Evolutionary conservation across 371 early-diverging fungal species (phyloP), one percentile per base, ranked within the genome.

Genomic region (Dichotomocladium elegans): DNA sequence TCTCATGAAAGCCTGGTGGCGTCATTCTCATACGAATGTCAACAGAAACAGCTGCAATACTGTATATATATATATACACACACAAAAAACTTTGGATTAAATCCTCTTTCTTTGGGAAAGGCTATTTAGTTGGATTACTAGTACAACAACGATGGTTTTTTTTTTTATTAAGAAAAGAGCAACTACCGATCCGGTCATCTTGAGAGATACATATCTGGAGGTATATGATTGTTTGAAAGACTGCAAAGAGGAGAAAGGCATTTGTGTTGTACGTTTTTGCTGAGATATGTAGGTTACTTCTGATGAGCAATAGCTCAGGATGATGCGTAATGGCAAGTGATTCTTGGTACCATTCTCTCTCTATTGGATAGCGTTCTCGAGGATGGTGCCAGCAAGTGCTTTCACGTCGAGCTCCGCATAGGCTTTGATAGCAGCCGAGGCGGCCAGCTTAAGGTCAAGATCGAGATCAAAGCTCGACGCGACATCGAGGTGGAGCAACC

Each of bases 381-480:
- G 27, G 19, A 57, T 31, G 31, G 22, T 37, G 21, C 49, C 44
- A 12, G 61, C 54, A 40, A 31, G 22, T 22, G 46, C 52, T 15
- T 53, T 44, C 10, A 35, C 51, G 26, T 60, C 35, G 19, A 60
- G 37, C 14, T 61, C 51, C 21, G 46, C 57, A 26, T 31, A 53
- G 5, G 35, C 43, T 31, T 55, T 48, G 19, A 60, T 30, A 41
- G 49, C 47, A 29, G 45, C 42, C 40, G 43, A 29, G 63, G 62
- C 26, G 14, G 40, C 55, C 27, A 30, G n/a, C 4, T 44, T 14
- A 27, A 44, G 26, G 26, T 44, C 45, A 15, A 44, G 17, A 44
- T 44, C 50, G 19, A 57, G 37, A 40, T 57, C 51, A 35, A 57
- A 12, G 6, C 51, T 46, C 31, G 45, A 21, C 8, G 25, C 33